Conservation (phyloP, 1,284 basidiomycete genomes). For the Rhodotorula sp. region DNA sequence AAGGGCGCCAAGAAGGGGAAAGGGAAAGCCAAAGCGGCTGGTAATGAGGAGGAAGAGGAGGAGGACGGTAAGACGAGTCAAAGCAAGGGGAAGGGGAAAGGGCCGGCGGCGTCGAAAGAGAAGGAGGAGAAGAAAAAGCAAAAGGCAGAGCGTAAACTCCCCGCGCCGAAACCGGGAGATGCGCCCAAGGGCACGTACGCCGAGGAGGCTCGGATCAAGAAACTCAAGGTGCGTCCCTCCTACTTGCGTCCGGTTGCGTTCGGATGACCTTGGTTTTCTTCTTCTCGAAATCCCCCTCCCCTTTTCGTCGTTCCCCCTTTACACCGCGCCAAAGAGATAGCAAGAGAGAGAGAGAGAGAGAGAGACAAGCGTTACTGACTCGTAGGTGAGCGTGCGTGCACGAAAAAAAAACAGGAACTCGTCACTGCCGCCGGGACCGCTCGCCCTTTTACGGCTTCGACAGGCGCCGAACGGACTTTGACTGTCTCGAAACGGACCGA, state of each 20-base stretch:
- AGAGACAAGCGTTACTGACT: not conserved
- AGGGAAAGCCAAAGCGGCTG: not conserved
- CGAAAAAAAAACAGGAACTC: slow-evolving; percentile 17
- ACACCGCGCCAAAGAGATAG: not conserved
- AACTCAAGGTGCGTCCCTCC: slow-evolving; percentile 22
- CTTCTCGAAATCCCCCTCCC: not conserved
- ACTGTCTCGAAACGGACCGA: slow-evolving; percentile 6
- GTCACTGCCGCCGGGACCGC: slow-evolving; percentile 4
- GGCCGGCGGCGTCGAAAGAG: not conserved
- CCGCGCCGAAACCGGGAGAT: slow-evolving; percentile 20
- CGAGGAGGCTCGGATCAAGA: slow-evolving; percentile 24
- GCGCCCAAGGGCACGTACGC: slow-evolving; percentile 14
- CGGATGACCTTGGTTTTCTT: too few relatives aligned
- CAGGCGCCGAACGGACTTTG: slow-evolving; percentile 25
- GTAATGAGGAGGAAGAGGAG: not conserved
- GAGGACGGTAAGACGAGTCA: not conserved
- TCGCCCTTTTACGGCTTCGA: slow-evolving; percentile 20
- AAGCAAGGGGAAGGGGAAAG: not conserved
- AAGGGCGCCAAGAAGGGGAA: not conserved
- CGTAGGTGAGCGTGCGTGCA: too few relatives aligned
- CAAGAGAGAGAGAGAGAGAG: not conserved
- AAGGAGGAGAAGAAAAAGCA: not conserved
- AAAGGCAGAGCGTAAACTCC: slow-evolving; percentile 7
- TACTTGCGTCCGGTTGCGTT: too few relatives aligned
- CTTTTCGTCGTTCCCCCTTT: not conserved